A percentile compares a stretch with the other conserved stretches of the same genome.
phyloP scores from a whole-genome alignment of 805 yeast genomes.

The Metschnikowia cubensis region DNA sequence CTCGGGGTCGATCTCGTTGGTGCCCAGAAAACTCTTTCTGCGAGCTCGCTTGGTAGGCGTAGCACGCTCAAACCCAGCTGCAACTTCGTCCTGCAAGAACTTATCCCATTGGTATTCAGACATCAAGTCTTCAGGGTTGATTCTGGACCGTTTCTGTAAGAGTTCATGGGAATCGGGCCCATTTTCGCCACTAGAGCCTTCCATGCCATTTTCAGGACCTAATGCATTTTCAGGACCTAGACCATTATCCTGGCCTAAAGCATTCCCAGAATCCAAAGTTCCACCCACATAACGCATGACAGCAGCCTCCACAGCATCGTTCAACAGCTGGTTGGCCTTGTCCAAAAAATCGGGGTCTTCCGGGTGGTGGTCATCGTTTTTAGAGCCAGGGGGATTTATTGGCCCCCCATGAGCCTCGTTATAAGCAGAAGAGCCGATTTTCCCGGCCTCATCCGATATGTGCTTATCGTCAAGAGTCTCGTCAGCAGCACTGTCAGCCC shows the following conservation, averaged over 20 bases:
- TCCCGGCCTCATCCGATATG: not conserved
- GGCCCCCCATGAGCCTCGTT: not conserved
- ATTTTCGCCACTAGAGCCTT: not conserved
- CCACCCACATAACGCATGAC: slow-evolving; percentile 72
- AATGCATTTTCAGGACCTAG: slow-evolving; percentile 6
- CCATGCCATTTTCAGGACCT: too few species aligned
- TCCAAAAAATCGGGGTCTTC: slow-evolving; percentile 15
- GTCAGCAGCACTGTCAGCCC: not conserved
- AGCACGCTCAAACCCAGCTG: slow-evolving; percentile 16
- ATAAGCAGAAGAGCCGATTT: not conserved
- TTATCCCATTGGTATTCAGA: slow-evolving; percentile 51
- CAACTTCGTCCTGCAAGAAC: slow-evolving; percentile 25
- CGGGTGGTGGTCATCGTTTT: slow-evolving; percentile 1
- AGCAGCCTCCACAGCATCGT: slow-evolving; percentile 70
- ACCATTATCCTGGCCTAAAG: slow-evolving; percentile 7
- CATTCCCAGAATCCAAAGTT: slow-evolving; percentile 36
- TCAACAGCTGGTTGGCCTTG: slow-evolving; percentile 35
- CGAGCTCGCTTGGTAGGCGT: slow-evolving; percentile 10
- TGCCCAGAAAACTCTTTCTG: slow-evolving; percentile 8
- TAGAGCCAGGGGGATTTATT: not conserved
- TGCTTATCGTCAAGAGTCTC: not conserved
- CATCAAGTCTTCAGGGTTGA: slow-evolving; percentile 39
- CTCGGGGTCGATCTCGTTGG: slow-evolving; percentile 36
- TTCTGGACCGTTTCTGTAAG: slow-evolving; percentile 13
- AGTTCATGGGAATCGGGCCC: slow-evolving; percentile 3